phyloP scores from a whole-genome alignment of 2,329 filamentous ascomycete species.

The Aaosphaeria arxii region DNA sequence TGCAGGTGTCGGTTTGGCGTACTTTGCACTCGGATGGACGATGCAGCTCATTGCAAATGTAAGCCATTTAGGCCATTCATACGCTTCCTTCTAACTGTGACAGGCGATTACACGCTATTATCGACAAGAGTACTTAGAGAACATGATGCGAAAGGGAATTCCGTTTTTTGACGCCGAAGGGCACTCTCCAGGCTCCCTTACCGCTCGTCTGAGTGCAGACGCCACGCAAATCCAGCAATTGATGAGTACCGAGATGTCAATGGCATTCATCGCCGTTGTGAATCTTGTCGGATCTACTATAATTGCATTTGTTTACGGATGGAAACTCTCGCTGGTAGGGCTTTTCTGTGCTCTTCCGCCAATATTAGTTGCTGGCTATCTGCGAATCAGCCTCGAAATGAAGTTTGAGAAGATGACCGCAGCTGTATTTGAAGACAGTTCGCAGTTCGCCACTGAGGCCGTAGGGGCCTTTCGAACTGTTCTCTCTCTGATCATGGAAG shows the following conservation, averaged over 20 bases:
- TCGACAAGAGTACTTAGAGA: constrained; percentile 59
- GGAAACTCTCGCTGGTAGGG: constrained; percentile 71
- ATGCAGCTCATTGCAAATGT: constrained; percentile 26
- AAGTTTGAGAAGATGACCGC: constrained; percentile 68
- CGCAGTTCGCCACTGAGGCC: constrained; percentile 71
- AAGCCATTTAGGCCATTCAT: neutral
- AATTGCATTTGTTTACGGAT: constrained; percentile 70
- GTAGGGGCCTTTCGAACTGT: constrained; percentile 74
- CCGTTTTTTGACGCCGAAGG: constrained; percentile 61
- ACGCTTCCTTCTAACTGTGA: neutral
- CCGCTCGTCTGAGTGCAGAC: constrained; percentile 55
- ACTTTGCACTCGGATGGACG: constrained; percentile 48
- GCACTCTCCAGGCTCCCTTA: constrained; percentile 60
- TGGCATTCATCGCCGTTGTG: constrained; percentile 62
- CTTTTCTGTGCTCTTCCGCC: constrained; percentile 58
- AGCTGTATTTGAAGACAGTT: constrained; percentile 67
- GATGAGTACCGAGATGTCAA: constrained; percentile 59
- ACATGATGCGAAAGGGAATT: constrained; percentile 58
- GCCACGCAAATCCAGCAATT: constrained; percentile 62
- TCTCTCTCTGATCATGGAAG: constrained; percentile 66
- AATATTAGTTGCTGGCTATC: constrained; percentile 49
- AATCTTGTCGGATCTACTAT: constrained; percentile 62
- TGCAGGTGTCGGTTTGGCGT: constrained; percentile 50
- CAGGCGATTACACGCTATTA: constrained; percentile 47
- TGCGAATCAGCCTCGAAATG: constrained; percentile 57